These are phyloP conservation scores for Lentinula lateritia DNA, from an alignment of 768 basidiomycete genomes.

Conservation along the genomic window DNA sequence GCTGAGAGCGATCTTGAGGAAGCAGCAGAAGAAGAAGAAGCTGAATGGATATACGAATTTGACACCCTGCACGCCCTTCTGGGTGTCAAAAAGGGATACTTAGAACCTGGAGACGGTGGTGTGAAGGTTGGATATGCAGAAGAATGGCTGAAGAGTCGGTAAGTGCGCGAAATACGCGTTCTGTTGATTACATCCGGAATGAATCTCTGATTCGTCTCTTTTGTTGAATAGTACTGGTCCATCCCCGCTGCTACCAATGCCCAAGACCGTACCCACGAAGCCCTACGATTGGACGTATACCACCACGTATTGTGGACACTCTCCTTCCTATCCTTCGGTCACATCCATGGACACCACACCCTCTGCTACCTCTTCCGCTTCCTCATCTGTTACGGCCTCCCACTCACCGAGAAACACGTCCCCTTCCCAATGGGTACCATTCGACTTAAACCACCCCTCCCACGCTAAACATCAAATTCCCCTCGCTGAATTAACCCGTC, in stretches of 20 bases:
- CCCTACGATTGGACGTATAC: slow-evolving; percentile 99
- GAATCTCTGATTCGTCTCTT: slow-evolving; percentile 11
- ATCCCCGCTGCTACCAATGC: slow-evolving; percentile 58
- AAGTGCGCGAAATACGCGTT: slow-evolving; percentile 14
- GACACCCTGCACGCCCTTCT: slow-evolving; percentile 61
- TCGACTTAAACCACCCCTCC: slow-evolving; percentile 36
- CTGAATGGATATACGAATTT: slow-evolving; percentile 56
- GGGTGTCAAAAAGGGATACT: slow-evolving; percentile 70
- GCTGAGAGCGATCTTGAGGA: neutral
- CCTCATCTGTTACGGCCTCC: slow-evolving; percentile 10
- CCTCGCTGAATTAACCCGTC: slow-evolving; percentile 75
- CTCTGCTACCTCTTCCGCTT: no score
- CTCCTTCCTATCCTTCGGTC: neutral
- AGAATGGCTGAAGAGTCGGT: slow-evolving; percentile 90
- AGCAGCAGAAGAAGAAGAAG: neutral
- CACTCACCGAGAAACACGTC: no score
- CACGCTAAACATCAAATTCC: slow-evolving; percentile 67
- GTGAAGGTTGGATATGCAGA: slow-evolving; percentile 95
- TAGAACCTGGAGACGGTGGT: slow-evolving; percentile 78
- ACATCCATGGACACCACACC: neutral
- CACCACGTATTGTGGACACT: slow-evolving; percentile 74
- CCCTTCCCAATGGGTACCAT: slow-evolving; percentile 39
- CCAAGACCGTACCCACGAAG: slow-evolving; percentile 69
- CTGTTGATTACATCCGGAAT: neutral
- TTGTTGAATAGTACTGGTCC: slow-evolving; percentile 56